These are phyloP conservation scores for Aspergillus sp. DNA, from an alignment of 2,329 filamentous ascomycete species.

Conservation along the genomic window DNA sequence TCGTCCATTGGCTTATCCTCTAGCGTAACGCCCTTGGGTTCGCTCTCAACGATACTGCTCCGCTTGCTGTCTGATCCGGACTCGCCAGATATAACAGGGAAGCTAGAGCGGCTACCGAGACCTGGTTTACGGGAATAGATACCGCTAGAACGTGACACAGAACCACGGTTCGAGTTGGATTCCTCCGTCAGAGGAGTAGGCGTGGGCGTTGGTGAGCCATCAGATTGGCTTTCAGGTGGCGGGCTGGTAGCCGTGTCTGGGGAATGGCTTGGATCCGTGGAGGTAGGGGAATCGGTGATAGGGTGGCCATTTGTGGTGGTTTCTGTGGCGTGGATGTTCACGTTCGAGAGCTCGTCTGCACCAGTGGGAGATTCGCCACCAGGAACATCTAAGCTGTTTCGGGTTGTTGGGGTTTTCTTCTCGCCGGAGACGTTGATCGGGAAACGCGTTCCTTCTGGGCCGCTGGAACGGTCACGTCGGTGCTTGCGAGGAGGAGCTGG, in stretches of 20 bases:
- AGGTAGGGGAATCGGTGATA: slow-evolving; percentile 32
- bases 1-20: slow-evolving; percentile 76
- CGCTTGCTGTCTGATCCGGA: slow-evolving; percentile 32
- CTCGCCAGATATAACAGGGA: slow-evolving; percentile 25
- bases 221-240: slow-evolving; percentile 30
- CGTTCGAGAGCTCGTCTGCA: slow-evolving; percentile 29
- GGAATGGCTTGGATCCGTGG: slow-evolving; percentile 24
- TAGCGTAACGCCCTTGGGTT: slow-evolving; percentile 60
- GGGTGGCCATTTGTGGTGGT: slow-evolving; percentile 43
- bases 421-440: slow-evolving; percentile 70
- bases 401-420: slow-evolving; percentile 48
- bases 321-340: slow-evolving; percentile 28
- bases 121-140: slow-evolving; percentile 51
- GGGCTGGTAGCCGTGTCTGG: slow-evolving; percentile 29
- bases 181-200: slow-evolving; percentile 36
- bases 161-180: slow-evolving; percentile 61
- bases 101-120: slow-evolving; percentile 43
- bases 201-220: slow-evolving; percentile 37
- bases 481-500: slow-evolving; percentile 60
- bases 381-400: slow-evolving; percentile 80
- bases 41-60: slow-evolving; percentile 38
- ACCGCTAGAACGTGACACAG: slow-evolving; percentile 55
- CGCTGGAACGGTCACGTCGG: slow-evolving; percentile 76
- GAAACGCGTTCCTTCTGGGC: slow-evolving; percentile 76
- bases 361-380: slow-evolving; percentile 49